Evolutionary conservation across 176 grass and related monocot genomes (phyloP).

Genomic region (Zoysia pacifica): DNA sequence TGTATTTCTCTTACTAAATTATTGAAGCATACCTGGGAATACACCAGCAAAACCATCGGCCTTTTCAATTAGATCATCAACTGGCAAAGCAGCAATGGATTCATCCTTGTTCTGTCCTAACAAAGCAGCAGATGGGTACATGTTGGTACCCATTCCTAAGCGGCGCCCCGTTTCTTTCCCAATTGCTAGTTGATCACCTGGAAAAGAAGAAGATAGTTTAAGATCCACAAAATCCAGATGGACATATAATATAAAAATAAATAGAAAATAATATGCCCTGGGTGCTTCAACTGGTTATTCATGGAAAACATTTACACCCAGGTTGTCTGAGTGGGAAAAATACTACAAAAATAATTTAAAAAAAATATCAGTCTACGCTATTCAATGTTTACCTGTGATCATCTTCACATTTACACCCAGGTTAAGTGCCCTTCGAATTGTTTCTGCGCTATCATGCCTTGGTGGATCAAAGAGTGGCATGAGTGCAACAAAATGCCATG

Average conservation of each 20-base stretch:
- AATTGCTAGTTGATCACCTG: constrained; percentile 64
- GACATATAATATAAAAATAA: too few species aligned
- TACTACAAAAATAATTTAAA: too few species aligned
- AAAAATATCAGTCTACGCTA: too few species aligned
- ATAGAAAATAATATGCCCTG: too few species aligned
- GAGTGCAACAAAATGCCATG: constrained; percentile 67
- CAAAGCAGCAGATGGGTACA: constrained; percentile 42
- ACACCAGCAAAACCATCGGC: constrained; percentile 45
- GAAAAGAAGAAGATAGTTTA: constrained; percentile 12
- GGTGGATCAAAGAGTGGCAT: constrained; percentile 83
- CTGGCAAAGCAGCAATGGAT: constrained; percentile 34
- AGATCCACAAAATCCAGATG: too few species aligned
- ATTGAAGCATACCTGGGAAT: constrained; percentile 25
- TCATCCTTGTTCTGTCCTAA: constrained; percentile 37
- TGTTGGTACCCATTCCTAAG: constrained; percentile 42
- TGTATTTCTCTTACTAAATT: background rate
- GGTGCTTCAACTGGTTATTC: too few species aligned
- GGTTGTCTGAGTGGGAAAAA: too few species aligned
- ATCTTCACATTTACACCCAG: constrained; percentile 89
- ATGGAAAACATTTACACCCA: too few species aligned
- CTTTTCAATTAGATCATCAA: constrained; percentile 42
- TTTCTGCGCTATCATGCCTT: constrained; percentile 82
- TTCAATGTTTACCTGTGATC: constrained; percentile 56
- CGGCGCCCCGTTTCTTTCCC: constrained; percentile 35
- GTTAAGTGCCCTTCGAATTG: constrained; percentile 72